Evolutionary conservation across 768 basidiomycete species (phyloP).

Genomic region (Phallus indusiatus): DNA sequence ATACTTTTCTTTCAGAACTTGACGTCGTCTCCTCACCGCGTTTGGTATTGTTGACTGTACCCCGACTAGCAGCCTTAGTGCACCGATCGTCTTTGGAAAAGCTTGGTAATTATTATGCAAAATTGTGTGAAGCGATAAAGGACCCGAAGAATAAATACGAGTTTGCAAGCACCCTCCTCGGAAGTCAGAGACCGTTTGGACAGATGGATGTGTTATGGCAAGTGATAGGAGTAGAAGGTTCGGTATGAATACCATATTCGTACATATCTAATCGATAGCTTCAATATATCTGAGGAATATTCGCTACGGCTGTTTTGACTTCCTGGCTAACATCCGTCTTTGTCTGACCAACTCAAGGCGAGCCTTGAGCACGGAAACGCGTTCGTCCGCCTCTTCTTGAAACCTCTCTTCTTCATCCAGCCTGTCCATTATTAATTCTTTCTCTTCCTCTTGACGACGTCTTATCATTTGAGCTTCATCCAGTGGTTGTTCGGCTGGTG

Average conservation of each 20-base stretch:
- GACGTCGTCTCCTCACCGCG: slow-evolving; percentile 77
- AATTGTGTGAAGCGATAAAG: slow-evolving; percentile 68
- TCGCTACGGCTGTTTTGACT: slow-evolving; percentile 11
- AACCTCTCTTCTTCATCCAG: slow-evolving; percentile 75
- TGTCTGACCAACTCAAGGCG: slow-evolving; percentile 50
- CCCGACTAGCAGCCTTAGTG: slow-evolving; percentile 54
- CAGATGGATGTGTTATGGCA: slow-evolving; percentile 65
- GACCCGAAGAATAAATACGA: slow-evolving; percentile 77
- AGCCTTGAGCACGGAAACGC: slow-evolving; percentile 54
- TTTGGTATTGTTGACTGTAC: slow-evolving; percentile 62
- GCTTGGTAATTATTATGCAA: slow-evolving; percentile 59
- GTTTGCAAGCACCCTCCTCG: slow-evolving; percentile 77
- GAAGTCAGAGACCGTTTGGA: slow-evolving; percentile 78
- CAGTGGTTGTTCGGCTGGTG: slow-evolving; percentile 22
- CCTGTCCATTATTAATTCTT: slow-evolving; percentile 79
- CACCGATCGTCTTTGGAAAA: slow-evolving; percentile 68
- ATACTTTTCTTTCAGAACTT: slow-evolving; percentile 73
- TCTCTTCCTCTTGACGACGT: slow-evolving; percentile 58
- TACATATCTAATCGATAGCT: neutral
- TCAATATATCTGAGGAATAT: neutral
- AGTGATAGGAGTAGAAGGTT: slow-evolving; percentile 62
- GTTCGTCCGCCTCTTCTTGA: slow-evolving; percentile 82
- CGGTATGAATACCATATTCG: neutral
- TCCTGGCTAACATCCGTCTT: slow-evolving; percentile 30
- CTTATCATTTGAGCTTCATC: slow-evolving; percentile 39